Evolutionary conservation across 805 yeast genomes (phyloP).

Genomic region (Saccharomycopsis javanensis): DNA sequence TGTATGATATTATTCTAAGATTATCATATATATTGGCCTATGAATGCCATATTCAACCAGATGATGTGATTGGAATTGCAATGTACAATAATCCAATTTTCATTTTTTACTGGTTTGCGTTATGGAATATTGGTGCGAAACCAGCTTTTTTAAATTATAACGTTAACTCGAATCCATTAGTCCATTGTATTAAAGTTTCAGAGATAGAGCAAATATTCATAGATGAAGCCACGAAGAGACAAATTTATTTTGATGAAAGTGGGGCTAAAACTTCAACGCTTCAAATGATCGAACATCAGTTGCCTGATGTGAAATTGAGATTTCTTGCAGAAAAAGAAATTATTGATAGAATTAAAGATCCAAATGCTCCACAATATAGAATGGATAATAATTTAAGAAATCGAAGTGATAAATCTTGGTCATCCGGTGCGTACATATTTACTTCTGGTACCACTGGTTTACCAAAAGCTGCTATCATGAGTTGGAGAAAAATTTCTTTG

Average conservation of each 20-base stretch:
- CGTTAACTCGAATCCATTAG: conserved; percentile 58
- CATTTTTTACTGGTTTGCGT: conserved; percentile 69
- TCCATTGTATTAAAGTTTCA: conserved; percentile 72
- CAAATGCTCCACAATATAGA: conserved; percentile 39
- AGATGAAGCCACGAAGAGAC: conserved; percentile 56
- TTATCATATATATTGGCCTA: conserved; percentile 54
- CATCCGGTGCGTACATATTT: conserved; percentile 65
- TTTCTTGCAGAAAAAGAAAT: conserved; percentile 45
- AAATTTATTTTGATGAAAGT: conserved; percentile 27
- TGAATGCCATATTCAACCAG: conserved; percentile 54
- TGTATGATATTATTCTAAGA: conserved; percentile 55
- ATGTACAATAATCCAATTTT: conserved; percentile 79
- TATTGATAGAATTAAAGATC: conserved; percentile 30
- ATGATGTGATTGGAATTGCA: conserved; percentile 64
- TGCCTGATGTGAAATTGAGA: conserved; percentile 35
- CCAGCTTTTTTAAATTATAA: conserved; percentile 87
- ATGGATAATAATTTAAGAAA: conserved; percentile 50
- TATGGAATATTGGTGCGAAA: conserved; percentile 85
- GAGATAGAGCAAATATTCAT: conserved; percentile 54
- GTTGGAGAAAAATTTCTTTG: conserved; percentile 76
- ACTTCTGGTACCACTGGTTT: conserved; percentile 94
- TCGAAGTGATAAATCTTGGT: conserved; percentile 44
- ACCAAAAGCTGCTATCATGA: conserved; percentile 88
- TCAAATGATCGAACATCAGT: conserved; percentile 25
- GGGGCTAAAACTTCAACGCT: conserved; percentile 30